These are phyloP conservation scores for Colletotrichum endophyticum DNA, from an alignment of 2,329 filamentous ascomycete species.

Conservation along the genomic window DNA sequence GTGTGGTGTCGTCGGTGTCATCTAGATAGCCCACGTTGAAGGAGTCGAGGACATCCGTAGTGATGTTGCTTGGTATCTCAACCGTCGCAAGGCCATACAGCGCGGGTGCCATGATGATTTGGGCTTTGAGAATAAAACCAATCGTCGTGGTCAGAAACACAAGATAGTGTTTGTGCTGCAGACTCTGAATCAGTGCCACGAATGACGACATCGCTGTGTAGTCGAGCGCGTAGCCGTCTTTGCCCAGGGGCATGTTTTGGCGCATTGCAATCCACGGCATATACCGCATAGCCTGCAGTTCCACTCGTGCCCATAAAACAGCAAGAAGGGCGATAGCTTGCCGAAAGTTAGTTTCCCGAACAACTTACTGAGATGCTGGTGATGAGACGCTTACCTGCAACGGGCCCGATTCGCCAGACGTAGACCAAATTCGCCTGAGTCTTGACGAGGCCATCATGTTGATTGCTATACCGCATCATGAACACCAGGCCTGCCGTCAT, in stretches of 20 bases:
- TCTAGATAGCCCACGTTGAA: not conserved
- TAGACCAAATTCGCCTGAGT: not conserved
- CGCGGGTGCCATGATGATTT: not conserved
- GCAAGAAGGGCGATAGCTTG: not conserved
- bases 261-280: constrained; percentile 5
- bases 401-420: not conserved
- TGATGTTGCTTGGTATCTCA: not conserved
- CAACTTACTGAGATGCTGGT: not conserved
- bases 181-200: not conserved
- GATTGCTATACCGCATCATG: not conserved
- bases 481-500: not conserved
- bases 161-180: not conserved
- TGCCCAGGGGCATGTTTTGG: not conserved
- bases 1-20: not conserved
- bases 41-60: not conserved
- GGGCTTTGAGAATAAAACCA: not conserved
- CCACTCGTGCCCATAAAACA: not conserved
- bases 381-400: not conserved
- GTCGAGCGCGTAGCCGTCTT: not conserved
- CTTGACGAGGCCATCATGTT: not conserved
- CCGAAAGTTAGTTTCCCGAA: not conserved
- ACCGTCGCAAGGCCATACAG: not conserved
- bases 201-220: not conserved
- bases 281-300: not conserved
- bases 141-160: not conserved